phyloP scores from a whole-genome alignment of 768 basidiomycete species.

The Collybiopsis luxurians region DNA sequence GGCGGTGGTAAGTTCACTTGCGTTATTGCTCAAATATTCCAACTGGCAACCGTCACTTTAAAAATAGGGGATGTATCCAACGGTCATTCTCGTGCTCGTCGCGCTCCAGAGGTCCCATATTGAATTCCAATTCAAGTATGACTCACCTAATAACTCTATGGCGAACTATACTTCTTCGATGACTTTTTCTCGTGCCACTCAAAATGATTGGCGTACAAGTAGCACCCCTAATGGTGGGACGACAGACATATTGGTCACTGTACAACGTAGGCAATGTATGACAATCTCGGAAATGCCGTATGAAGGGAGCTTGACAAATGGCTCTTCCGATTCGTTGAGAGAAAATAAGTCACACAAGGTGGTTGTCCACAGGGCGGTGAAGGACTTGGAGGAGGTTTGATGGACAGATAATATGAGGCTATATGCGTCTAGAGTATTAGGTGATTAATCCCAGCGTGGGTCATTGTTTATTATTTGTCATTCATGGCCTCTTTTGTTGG shows the following conservation, averaged over 20 bases:
- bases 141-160: neutral
- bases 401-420: too few relatives aligned
- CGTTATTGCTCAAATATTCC: too few relatives aligned
- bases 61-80: slow-evolving; percentile 12
- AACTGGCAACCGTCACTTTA: too few relatives aligned
- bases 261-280: neutral
- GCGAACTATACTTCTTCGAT: neutral
- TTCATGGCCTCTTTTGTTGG: too few relatives aligned
- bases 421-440: too few relatives aligned
- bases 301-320: neutral
- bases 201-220: too few relatives aligned
- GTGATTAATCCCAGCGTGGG: too few relatives aligned
- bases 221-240: too few relatives aligned
- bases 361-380: neutral
- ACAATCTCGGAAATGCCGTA: neutral
- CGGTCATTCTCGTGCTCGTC: slow-evolving; percentile 8
- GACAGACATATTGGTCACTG: neutral
- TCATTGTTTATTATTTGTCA: too few relatives aligned
- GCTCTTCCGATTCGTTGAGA: neutral
- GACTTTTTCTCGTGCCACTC: neutral
- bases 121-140: slow-evolving; percentile 7
- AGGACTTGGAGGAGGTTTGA: neutral
- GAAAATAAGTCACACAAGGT: neutral
- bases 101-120: slow-evolving; percentile 10
- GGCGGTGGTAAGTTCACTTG: too few relatives aligned